phyloP scores from a whole-genome alignment of 495 filamentous ascomycete species.

The Penicillium malachiteum region DNA sequence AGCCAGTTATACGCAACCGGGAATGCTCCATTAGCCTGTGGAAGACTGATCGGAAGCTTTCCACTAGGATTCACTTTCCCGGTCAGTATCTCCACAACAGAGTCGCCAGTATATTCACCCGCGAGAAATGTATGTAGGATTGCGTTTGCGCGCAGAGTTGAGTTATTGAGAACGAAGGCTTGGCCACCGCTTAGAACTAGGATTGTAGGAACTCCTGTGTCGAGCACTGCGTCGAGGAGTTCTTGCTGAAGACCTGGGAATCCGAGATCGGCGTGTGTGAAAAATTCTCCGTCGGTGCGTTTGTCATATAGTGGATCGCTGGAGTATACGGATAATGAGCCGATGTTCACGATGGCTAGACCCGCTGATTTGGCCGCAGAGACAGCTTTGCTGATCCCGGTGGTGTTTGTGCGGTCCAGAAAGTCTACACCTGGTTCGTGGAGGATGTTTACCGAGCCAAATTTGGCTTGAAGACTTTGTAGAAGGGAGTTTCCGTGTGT shows the following conservation, averaged over 20 bases:
- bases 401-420: background rate
- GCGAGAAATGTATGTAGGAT: conserved; percentile 1
- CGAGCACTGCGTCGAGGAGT: background rate
- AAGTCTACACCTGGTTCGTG: conserved; percentile 1
- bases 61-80: background rate
- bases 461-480: background rate
- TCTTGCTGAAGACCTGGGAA: conserved; percentile 4
- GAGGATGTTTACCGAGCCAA: background rate
- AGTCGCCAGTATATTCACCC: conserved; percentile 1
- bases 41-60: conserved; percentile 1
- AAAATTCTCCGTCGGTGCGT: conserved; percentile 2
- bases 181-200: background rate
- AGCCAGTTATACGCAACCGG: conserved; percentile 2
- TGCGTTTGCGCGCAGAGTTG: conserved; percentile 1
- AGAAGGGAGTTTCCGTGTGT: conserved; percentile 1
- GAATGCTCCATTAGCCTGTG: conserved; percentile 2
- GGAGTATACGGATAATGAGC: background rate
- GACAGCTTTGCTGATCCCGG: background rate
- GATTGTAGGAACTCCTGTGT: background rate
- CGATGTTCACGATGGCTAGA: background rate
- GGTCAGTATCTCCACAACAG: background rate
- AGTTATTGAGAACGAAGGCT: conserved; percentile 1
- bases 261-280: background rate
- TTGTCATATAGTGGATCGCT: conserved; percentile 1
- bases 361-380: background rate